Evolutionary conservation across 208 protist genomes (phyloP).

Genomic region (Wallacemonas sp.): DNA sequence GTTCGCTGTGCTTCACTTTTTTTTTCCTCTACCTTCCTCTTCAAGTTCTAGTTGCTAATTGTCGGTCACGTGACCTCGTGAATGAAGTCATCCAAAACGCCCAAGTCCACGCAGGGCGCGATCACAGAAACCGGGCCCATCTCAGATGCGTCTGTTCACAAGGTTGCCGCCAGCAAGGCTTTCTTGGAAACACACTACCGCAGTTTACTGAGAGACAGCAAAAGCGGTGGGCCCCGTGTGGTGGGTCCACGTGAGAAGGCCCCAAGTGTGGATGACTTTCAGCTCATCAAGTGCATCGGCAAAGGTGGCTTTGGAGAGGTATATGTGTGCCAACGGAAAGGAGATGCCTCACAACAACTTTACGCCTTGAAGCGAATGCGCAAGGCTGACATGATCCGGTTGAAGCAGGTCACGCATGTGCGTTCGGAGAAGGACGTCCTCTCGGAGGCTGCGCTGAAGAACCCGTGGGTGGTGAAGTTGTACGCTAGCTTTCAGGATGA

Average conservation of each 20-base stretch:
- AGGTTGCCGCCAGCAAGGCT: conserved; percentile 83
- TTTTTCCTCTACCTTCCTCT: too few relatives aligned
- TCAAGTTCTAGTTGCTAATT: too few relatives aligned
- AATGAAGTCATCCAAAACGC: not conserved
- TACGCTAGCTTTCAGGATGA: conserved; percentile 93
- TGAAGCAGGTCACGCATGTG: conserved; percentile 89
- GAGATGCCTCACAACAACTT: conserved; percentile 57
- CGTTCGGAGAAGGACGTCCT: conserved; percentile 92
- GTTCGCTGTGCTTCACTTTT: too few relatives aligned
- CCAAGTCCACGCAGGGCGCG: conserved; percentile 16
- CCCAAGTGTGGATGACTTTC: conserved; percentile 76
- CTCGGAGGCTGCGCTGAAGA: conserved; percentile 71
- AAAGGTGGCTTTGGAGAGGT: conserved; percentile 92
- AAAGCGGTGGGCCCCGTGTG: conserved; percentile 42
- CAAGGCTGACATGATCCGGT: conserved; percentile 91
- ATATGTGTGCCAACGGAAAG: conserved; percentile 82
- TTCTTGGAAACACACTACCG: conserved; percentile 88
- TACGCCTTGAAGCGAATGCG: conserved; percentile 91
- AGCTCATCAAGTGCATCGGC: conserved; percentile 88
- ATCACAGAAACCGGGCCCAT: conserved; percentile 53
- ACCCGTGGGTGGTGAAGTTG: conserved; percentile 90
- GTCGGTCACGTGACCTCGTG: not conserved
- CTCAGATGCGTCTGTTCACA: conserved; percentile 81
- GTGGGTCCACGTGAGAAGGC: conserved; percentile 77
- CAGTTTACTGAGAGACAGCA: conserved; percentile 55